Evolutionary conservation across 345 rosid species (phyloP).

Genomic region (Conringia planisiliqua): DNA sequence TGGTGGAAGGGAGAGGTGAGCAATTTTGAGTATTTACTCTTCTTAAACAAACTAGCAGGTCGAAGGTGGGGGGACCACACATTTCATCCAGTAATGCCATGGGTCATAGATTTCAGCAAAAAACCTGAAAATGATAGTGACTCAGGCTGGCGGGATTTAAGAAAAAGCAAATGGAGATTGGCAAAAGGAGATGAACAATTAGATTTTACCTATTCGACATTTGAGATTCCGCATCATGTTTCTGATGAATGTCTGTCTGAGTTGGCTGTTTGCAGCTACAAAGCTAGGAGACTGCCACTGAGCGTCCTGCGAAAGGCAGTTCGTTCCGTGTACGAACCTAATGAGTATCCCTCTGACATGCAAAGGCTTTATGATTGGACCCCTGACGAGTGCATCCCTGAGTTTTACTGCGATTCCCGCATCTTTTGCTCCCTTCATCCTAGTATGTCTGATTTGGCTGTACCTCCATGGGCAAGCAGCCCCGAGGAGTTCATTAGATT

Average conservation of each 20-base stretch:
- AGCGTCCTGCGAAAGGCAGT: slow-evolving; percentile 82
- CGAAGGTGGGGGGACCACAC: slow-evolving; percentile 97
- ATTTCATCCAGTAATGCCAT: slow-evolving; percentile 91
- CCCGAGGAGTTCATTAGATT: slow-evolving; percentile 81
- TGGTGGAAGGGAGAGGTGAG: slow-evolving; percentile 94
- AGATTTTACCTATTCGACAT: slow-evolving; percentile 88
- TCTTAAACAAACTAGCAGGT: slow-evolving; percentile 79
- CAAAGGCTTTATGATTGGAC: slow-evolving; percentile 97
- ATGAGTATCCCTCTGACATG: slow-evolving; percentile 94
- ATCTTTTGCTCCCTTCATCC: slow-evolving; percentile 69
- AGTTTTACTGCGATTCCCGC: slow-evolving; percentile 77
- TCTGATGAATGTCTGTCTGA: slow-evolving; percentile 99
- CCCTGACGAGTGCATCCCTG: slow-evolving; percentile 98
- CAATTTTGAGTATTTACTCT: slow-evolving; percentile 82
- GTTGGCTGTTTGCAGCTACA: slow-evolving; percentile 96
- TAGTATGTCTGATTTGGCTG: slow-evolving; percentile 89
- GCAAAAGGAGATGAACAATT: slow-evolving; percentile 97
- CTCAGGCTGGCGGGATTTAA: slow-evolving; percentile 85
- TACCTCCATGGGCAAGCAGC: slow-evolving; percentile 77
- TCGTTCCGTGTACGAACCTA: slow-evolving; percentile 93
- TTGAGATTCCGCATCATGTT: slow-evolving; percentile 91
- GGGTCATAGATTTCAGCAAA: slow-evolving; percentile 90
- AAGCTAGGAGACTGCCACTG: slow-evolving; percentile 93
- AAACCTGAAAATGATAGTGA: slow-evolving; percentile 71
- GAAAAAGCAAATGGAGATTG: slow-evolving; percentile 94